Conservation (phyloP, 768 basidiomycete genomes). For the Russula sp. region DNA sequence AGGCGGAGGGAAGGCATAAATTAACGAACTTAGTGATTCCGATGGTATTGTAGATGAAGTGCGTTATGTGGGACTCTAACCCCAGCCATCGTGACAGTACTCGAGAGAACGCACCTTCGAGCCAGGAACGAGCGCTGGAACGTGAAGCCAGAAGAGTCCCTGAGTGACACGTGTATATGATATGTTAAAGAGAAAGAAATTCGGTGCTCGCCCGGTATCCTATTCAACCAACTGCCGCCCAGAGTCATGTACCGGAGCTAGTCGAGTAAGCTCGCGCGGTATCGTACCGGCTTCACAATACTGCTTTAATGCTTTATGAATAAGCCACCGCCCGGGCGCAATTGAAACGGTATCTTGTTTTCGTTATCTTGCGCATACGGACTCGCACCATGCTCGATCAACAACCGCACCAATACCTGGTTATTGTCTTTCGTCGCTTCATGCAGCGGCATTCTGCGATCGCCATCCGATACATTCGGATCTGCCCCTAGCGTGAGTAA, state of each 20-base stretch:
- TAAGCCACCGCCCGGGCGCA: not conserved
- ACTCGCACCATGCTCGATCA: constrained; percentile 1
- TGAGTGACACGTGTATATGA: too few relatives aligned
- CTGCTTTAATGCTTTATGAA: not conserved
- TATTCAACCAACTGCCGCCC: not conserved
- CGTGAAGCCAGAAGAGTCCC: too few relatives aligned
- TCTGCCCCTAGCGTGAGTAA: constrained; percentile 4
- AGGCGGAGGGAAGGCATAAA: too few relatives aligned
- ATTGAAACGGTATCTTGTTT: not conserved
- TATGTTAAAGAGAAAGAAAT: too few relatives aligned
- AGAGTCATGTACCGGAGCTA: not conserved
- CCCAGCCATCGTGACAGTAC: too few relatives aligned
- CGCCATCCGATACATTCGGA: not conserved
- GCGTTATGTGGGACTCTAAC: too few relatives aligned
- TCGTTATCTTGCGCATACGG: not conserved
- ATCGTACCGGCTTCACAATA: not conserved
- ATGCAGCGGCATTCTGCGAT: constrained; percentile 10
- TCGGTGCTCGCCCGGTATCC: too few relatives aligned
- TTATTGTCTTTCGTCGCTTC: not conserved
- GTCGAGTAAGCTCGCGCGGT: not conserved
- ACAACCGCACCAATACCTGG: not conserved
- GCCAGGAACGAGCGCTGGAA: too few relatives aligned
- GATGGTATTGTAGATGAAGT: too few relatives aligned
- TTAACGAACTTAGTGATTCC: too few relatives aligned
- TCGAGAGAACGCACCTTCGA: too few relatives aligned